phyloP scores from a whole-genome alignment of 352 stramenopile species.

The Pythium rishiriense region DNA sequence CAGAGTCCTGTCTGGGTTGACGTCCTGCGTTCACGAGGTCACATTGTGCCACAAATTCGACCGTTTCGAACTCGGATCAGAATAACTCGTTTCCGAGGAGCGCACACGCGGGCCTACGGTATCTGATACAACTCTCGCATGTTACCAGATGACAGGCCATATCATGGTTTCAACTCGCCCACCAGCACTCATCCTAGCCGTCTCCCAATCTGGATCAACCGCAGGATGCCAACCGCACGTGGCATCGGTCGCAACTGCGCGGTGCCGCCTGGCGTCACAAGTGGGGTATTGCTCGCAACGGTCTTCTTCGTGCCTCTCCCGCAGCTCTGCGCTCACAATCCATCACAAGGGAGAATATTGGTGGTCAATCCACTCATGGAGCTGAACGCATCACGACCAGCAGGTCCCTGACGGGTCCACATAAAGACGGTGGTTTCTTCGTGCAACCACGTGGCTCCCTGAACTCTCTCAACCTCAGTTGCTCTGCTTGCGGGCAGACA shows the following conservation, averaged over 20 bases:
- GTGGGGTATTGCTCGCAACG: background rate
- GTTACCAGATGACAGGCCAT: background rate
- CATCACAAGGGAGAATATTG: too few species aligned
- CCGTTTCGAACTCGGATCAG: too few species aligned
- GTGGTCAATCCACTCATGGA: background rate
- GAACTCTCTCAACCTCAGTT: background rate
- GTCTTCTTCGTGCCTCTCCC: background rate
- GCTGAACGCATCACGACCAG: background rate
- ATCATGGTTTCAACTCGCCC: background rate
- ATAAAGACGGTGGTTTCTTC: too few species aligned
- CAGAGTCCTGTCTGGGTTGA: background rate
- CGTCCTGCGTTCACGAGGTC: too few species aligned
- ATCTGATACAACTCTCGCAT: too few species aligned
- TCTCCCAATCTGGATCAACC: too few species aligned
- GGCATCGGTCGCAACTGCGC: background rate
- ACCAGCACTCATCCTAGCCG: too few species aligned
- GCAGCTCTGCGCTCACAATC: too few species aligned
- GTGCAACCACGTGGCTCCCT: background rate
- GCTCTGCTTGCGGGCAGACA: background rate
- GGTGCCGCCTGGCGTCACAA: background rate
- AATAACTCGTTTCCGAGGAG: too few species aligned
- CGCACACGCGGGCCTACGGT: too few species aligned
- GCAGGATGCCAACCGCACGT: too few species aligned
- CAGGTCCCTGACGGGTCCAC: too few species aligned
- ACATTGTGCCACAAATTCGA: background rate